Base-by-base conservation (phyloP, 768 basidiomycete genomes). In the Leccinum olivaceopallidum region DNA sequence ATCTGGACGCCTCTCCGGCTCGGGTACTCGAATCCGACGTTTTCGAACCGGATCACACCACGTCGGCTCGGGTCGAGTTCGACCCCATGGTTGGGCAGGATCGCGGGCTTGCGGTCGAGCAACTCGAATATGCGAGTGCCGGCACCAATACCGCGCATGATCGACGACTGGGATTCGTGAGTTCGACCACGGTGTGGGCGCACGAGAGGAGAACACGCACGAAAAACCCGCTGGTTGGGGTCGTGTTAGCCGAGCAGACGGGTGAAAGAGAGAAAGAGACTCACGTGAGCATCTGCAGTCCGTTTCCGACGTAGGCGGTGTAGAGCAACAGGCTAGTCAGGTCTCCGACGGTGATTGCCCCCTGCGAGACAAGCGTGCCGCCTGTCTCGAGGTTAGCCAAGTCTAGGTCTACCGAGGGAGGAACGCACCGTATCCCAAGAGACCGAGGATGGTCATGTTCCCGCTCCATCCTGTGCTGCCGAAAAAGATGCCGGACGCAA, bases 101-200 rank as follows among this genome's bases (percentile, higher is more conserved):
- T 91, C 34, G 82, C 83, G 16, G 95, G 91, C 32, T 78, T 75
- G 50, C 94, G 85, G 67, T 94, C 94, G 10, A 98, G 79, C 16
- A 98, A 84, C 63, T 95, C 94, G 73, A 98, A 98, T n/a, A 98
- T 89, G 22, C 96, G 89, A 0, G 85, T 83, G 18, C 94, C 93
- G 2, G 96, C 95, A 59, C 96, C 96, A 55, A 98, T 87, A 57
- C 93, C 96, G 56, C 94, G 93, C 96, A 98, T 98, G 58, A 98
- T 88, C 44, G 94, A 95, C 12, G 92, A 85, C 91, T 93, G 22
- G 22, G 20, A 26, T 48, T 37, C 20, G 55, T 64, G 26, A 63
- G 53, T 42, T 12, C 5, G 6, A n/a, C n/a, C n/a, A n/a, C n/a
- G n/a, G n/a, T n/a, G n/a, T n/a, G n/a, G n/a, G 6, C 14, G 1